A percentile compares a stretch with the other conserved stretches of the same genome.
Evolutionary conservation across 2,329 filamentous ascomycete species (phyloP).

Genomic region (Fusarium sp.): DNA sequence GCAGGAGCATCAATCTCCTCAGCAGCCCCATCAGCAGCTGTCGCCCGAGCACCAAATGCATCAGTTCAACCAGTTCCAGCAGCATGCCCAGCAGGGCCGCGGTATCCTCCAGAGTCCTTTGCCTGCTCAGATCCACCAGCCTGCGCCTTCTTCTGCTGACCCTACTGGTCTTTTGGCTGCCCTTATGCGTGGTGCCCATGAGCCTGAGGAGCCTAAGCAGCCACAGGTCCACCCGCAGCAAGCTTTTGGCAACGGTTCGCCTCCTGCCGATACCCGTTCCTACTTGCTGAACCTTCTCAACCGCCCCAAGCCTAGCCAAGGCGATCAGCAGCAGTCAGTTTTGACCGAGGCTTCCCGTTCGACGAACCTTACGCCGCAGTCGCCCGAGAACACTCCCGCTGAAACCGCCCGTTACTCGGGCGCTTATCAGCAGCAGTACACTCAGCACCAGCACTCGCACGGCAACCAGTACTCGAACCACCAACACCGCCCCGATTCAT

Average conservation of each 20-base stretch:
- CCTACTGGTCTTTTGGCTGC: constrained; percentile 68
- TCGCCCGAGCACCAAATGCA: constrained; percentile 45
- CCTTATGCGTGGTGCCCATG: constrained; percentile 68
- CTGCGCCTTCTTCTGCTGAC: constrained; percentile 66
- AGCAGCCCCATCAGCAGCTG: constrained; percentile 39
- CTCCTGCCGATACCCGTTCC: constrained; percentile 79
- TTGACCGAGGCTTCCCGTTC: constrained; percentile 57
- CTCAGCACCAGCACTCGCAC: constrained; percentile 42
- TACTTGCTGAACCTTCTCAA: constrained; percentile 89
- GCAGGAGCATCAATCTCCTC: constrained; percentile 31
- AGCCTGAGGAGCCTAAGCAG: constrained; percentile 57
- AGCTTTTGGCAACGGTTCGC: constrained; percentile 61
- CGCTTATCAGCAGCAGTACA: constrained; percentile 46
- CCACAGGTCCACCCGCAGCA: constrained; percentile 42
- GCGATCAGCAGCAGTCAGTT: constrained; percentile 57
- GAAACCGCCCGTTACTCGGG: constrained; percentile 47
- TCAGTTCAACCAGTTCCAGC: constrained; percentile 44
- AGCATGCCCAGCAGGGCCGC: constrained; percentile 41
- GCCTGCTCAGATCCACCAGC: constrained; percentile 63
- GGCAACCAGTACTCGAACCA: constrained; percentile 36
- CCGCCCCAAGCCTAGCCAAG: constrained; percentile 75
- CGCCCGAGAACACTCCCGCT: constrained; percentile 47
- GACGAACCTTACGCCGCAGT: constrained; percentile 59
- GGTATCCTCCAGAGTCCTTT: constrained; percentile 41
- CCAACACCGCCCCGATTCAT: constrained; percentile 46